Percentiles rank a stretch among this genome's conserved stretches.
Conservation (phyloP, 768 basidiomycete genomes). For the Mycena alexandri region DNA sequence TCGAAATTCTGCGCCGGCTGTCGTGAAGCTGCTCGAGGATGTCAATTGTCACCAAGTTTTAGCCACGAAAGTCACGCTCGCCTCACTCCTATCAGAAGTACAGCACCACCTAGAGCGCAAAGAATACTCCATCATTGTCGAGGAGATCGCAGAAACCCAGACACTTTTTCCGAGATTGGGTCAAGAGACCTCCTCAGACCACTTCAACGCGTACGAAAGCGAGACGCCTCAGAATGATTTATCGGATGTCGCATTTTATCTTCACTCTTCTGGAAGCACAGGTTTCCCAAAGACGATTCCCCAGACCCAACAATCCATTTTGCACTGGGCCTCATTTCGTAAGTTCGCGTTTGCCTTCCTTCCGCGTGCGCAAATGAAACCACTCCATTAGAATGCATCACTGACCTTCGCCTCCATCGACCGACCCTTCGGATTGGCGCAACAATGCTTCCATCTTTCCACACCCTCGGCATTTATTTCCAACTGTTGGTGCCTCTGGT, state of each 20-base stretch:
- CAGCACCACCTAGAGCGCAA: neutral
- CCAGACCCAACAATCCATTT: constrained; percentile 43
- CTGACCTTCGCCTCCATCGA: constrained; percentile 22
- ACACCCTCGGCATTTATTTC: constrained; percentile 38
- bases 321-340: constrained; percentile 53
- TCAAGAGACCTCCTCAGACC: neutral
- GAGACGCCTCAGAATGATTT: neutral
- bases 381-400: neutral
- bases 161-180: neutral
- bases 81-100: neutral
- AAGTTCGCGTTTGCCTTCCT: constrained; percentile 26
- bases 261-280: constrained; percentile 58
- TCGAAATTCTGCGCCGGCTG: neutral
- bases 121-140: neutral
- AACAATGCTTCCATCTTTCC: constrained; percentile 47
- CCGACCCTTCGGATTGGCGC: neutral
- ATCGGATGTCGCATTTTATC: constrained; percentile 45
- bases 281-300: constrained; percentile 60
- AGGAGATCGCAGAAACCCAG: neutral
- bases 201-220: neutral
- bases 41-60: neutral
- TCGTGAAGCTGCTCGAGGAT: neutral
- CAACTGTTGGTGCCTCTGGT: constrained; percentile 39
- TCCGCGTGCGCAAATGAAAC: too few relatives aligned
- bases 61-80: neutral